Evolutionary conservation across 768 basidiomycete genomes (phyloP).

Genomic region (Daedaleopsis sinensis): DNA sequence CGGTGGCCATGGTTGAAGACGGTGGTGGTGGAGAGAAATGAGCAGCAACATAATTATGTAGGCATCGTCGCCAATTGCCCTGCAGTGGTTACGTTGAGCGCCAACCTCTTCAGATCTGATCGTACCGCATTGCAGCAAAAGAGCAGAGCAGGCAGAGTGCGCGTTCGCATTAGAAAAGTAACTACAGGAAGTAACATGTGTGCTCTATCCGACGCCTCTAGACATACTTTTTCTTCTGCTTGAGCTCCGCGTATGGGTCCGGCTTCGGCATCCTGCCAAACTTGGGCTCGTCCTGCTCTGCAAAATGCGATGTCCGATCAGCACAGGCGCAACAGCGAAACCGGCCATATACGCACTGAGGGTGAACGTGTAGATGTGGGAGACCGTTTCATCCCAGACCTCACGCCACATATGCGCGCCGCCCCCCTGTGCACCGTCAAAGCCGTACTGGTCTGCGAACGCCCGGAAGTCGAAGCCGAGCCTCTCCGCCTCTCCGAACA

Average conservation of each 20-base stretch:
- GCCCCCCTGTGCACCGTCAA: constrained; percentile 60
- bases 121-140: background rate
- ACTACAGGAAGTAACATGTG: constrained; percentile 8
- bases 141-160: constrained; percentile 3
- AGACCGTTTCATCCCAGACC: constrained; percentile 70
- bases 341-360: constrained; percentile 55
- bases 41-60: too few relatives aligned
- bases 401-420: constrained; percentile 86
- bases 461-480: constrained; percentile 66
- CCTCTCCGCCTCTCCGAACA: constrained; percentile 39
- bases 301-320: constrained; percentile 10
- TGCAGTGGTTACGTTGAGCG: background rate
- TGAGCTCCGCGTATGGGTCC: constrained; percentile 59
- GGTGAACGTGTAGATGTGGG: constrained; percentile 64
- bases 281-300: constrained; percentile 54
- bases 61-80: constrained; percentile 1
- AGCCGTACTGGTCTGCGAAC: constrained; percentile 58
- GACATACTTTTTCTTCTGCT: constrained; percentile 49
- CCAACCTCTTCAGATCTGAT: background rate
- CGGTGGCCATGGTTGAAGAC: constrained; percentile 8
- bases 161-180: constrained; percentile 14
- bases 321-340: constrained; percentile 9
- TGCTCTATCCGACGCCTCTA: constrained; percentile 19
- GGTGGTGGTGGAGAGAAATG: background rate
- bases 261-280: constrained; percentile 56